Base-by-base conservation (phyloP, 202 grass and related monocot species). In the Zizania palustris region DNA sequence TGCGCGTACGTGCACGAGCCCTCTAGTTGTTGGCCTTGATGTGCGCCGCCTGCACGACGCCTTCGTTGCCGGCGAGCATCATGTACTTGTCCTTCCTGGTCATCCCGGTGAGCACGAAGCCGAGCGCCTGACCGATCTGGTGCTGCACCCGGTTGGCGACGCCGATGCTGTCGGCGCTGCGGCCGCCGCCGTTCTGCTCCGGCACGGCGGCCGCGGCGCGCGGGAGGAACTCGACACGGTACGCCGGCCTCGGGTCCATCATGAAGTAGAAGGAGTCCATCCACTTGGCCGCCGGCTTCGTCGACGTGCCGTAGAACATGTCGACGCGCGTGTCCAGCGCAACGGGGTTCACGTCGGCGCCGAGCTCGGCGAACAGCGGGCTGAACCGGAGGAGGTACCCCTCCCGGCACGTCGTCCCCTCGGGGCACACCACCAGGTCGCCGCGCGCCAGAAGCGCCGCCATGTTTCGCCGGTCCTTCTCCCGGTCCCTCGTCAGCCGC, bases 261-360 rank as follows among this genome's bases (percentile, higher is more conserved):
- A 90, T 35, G 78, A 88, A 88, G 61, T 81, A 84, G 34, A 93
- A 84, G 4, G 87, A 82, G 74, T 93, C 91, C 81, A 93, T 81
- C 81, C 87, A 93, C 70, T 93, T 93, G 45, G 62, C 45, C 19
- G 76, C 83, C 1, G 81, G 82, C 60, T 60, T 77, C 3, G 91
- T 89, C 6, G 91, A 90, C 11, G 91, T 93, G 74, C 87, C 91
- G 73, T 93, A 73, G 74, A 90, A 87, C 87, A 90, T 93, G 77
- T 46, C 65, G 11, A 85, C 78, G n/a, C 43, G 33, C 14, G 87
- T 76, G 58, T 74, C 75, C 28, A 93, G 67, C 39, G 91, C 91
- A 5, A 93, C 91, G 6, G 91, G 87, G 51, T 77, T 74, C 19
- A 83, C 84, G 19, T 33, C 85, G 11, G 50, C 87, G 6, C 69